phyloP scores from a whole-genome alignment of 2,329 filamentous ascomycete species.

The Curvularia sp. region DNA sequence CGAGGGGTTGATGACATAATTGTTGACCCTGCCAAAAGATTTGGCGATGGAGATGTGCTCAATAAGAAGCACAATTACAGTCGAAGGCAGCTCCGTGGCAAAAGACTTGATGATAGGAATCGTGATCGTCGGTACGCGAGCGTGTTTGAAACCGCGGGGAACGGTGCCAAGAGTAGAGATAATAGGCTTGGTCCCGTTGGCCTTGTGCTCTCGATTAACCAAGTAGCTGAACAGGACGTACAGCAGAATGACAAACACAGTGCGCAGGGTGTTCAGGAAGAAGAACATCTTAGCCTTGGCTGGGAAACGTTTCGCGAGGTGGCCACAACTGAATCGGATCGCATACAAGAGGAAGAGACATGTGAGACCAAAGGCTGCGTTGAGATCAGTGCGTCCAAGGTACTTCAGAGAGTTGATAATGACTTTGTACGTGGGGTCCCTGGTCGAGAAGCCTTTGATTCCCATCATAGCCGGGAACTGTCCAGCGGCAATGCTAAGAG shows the following conservation, averaged over 20 bases:
- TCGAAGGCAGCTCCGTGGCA: constrained; percentile 76
- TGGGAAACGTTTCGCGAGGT: constrained; percentile 72
- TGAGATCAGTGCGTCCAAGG: constrained; percentile 68
- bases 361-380: constrained; percentile 87
- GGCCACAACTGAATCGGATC: constrained; percentile 67
- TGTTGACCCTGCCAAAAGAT: constrained; percentile 93
- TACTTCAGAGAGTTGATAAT: constrained; percentile 82
- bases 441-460: constrained; percentile 74
- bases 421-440: constrained; percentile 80
- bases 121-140: constrained; percentile 74
- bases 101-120: constrained; percentile 71
- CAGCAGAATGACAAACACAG: constrained; percentile 87
- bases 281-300: constrained; percentile 77
- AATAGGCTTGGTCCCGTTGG: constrained; percentile 59
- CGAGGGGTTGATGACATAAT: constrained; percentile 95
- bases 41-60: constrained; percentile 98
- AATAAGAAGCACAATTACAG: constrained; percentile 90
- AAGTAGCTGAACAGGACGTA: constrained; percentile 92
- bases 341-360: constrained; percentile 80
- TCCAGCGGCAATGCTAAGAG: constrained; percentile 84
- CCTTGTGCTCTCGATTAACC: constrained; percentile 67
- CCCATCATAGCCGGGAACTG: constrained; percentile 86
- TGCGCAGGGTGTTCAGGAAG: constrained; percentile 88
- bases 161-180: constrained; percentile 80
- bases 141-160: constrained; percentile 85